Conservation (phyloP, 208 protist genomes). For the Leptomonas seymouri region DNA sequence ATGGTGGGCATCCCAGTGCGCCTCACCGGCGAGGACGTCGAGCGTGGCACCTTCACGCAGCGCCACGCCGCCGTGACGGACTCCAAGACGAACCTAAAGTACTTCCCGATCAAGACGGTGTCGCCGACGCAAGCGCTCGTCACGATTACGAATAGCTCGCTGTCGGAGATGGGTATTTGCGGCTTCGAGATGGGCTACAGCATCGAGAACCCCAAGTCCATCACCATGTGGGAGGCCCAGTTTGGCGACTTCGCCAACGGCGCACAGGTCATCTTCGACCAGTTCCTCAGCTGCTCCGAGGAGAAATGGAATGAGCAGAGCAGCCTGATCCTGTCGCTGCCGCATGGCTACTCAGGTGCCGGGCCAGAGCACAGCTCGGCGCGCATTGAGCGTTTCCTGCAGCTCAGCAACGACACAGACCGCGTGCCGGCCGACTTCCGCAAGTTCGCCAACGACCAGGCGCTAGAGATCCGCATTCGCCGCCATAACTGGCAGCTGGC, state of each 20-base stretch:
- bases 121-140: conserved; percentile 85
- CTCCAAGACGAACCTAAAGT: conserved; percentile 91
- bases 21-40: conserved; percentile 96
- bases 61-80: conserved; percentile 97
- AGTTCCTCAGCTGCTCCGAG: conserved; percentile 93
- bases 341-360: conserved; percentile 98
- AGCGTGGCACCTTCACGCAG: conserved; percentile 99
- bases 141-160: conserved; percentile 94
- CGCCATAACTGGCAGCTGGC: conserved; percentile 94
- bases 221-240: conserved; percentile 99
- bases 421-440: conserved; percentile 73
- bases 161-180: conserved; percentile 97
- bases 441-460: conserved; percentile 53
- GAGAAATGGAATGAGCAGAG: conserved; percentile 96
- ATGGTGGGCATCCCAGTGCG: conserved; percentile 95
- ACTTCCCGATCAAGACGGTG: conserved; percentile 78
- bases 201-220: conserved; percentile 92
- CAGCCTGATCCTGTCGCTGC: conserved; percentile 96
- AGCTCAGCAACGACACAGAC: conserved; percentile 94
- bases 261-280: conserved; percentile 99
- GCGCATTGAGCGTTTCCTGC: conserved; percentile 98
- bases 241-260: conserved; percentile 99
- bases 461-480: conserved; percentile 79
- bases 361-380: conserved; percentile 98
- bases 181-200: conserved; percentile 98